These are phyloP conservation scores for Stagonosporopsis tanaceti DNA, from an alignment of 2,329 filamentous ascomycete genomes.

Conservation along the genomic window DNA sequence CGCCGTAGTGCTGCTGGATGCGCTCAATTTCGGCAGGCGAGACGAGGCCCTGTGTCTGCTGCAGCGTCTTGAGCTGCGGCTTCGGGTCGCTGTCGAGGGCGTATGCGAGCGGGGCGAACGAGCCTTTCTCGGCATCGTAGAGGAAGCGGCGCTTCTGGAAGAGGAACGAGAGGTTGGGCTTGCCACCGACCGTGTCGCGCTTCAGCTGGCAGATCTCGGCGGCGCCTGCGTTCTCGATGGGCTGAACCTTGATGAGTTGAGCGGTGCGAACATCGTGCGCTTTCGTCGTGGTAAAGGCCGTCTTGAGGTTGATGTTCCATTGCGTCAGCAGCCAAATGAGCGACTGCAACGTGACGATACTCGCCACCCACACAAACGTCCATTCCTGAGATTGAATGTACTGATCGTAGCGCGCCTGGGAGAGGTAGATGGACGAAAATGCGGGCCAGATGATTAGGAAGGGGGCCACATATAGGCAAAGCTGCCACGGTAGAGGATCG, in stretches of 20 bases:
- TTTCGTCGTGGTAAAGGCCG: constrained; percentile 79
- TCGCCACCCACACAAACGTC: constrained; percentile 94
- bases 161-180: constrained; percentile 83
- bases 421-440: constrained; percentile 88
- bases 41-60: constrained; percentile 78
- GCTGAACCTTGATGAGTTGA: constrained; percentile 89
- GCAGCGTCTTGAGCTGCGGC: constrained; percentile 79
- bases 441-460: constrained; percentile 91
- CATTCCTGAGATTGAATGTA: constrained; percentile 95
- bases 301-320: constrained; percentile 91
- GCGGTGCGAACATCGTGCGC: constrained; percentile 77
- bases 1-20: constrained; percentile 90
- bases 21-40: constrained; percentile 78
- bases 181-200: constrained; percentile 78
- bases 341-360: constrained; percentile 86
- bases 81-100: constrained; percentile 86
- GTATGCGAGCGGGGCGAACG: constrained; percentile 85
- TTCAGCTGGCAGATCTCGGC: constrained; percentile 86
- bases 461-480: constrained; percentile 96
- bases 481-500: constrained; percentile 79
- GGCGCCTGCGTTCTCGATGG: constrained; percentile 85
- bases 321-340: constrained; percentile 95
- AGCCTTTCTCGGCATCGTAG: constrained; percentile 73
- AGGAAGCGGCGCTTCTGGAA: constrained; percentile 99
- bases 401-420: constrained; percentile 82